phyloP scores from a whole-genome alignment of 2,329 filamentous ascomycete species.

The Microdochium paspali region DNA sequence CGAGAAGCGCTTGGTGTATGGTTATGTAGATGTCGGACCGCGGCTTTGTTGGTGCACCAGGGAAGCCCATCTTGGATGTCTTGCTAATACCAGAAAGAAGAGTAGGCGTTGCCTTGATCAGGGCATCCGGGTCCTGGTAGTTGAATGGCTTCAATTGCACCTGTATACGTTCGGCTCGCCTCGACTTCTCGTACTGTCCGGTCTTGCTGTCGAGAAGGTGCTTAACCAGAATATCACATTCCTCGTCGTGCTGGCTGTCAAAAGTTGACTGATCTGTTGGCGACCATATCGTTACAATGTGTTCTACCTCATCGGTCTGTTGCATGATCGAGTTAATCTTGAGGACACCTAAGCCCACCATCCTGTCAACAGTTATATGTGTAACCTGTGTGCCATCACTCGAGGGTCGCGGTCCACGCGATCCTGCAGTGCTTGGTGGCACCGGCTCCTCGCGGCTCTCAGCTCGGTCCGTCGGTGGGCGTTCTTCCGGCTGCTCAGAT shows the following conservation, averaged over 20 bases:
- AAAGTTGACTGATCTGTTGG: constrained; percentile 44
- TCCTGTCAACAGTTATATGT: constrained; percentile 51
- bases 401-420: constrained; percentile 27
- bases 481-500: constrained; percentile 39
- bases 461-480: constrained; percentile 18
- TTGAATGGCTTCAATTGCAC: constrained; percentile 72
- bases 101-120: constrained; percentile 83
- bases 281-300: constrained; percentile 67
- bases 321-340: constrained; percentile 69
- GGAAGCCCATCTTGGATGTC: constrained; percentile 87
- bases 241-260: constrained; percentile 34
- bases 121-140: constrained; percentile 63
- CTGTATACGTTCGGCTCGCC: constrained; percentile 66
- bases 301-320: constrained; percentile 62
- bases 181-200: constrained; percentile 66
- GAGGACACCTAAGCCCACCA: constrained; percentile 68
- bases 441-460: constrained; percentile 33
- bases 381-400: constrained; percentile 19
- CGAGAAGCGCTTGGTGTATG: constrained; percentile 67
- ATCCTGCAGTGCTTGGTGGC: constrained; percentile 49
- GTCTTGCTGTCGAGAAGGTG: constrained; percentile 64
- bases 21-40: constrained; percentile 95
- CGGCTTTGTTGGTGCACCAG: constrained; percentile 77
- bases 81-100: constrained; percentile 71
- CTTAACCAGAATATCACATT: constrained; percentile 64